Conservation (phyloP, 169 alveolate genomes). For the Condylostoma magnum region DNA sequence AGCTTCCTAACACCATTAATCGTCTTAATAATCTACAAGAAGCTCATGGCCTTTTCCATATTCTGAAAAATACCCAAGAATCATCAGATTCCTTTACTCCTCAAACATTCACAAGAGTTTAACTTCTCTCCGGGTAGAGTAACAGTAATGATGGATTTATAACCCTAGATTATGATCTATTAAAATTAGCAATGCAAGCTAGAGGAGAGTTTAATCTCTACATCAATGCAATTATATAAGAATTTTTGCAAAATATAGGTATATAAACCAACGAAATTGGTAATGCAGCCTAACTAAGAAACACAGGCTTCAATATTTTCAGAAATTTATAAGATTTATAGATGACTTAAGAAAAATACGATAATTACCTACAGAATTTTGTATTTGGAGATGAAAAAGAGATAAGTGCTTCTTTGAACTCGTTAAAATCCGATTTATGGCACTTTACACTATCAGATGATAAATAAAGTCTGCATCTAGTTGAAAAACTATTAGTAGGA, state of each 20-base stretch:
- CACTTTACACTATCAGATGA: slow-evolving; percentile 41
- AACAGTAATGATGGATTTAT: not conserved
- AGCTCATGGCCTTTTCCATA: slow-evolving; percentile 1
- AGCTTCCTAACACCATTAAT: not conserved
- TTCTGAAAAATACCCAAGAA: not conserved
- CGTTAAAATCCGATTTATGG: slow-evolving; percentile 36
- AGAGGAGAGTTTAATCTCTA: slow-evolving; percentile 15
- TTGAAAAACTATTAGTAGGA: slow-evolving; percentile 75
- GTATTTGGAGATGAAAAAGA: slow-evolving; percentile 26
- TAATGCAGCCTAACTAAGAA: slow-evolving; percentile 20
- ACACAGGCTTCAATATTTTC: slow-evolving; percentile 18
- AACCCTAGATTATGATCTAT: not conserved
- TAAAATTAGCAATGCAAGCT: slow-evolving; percentile 9
- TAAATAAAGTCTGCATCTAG: slow-evolving; percentile 43
- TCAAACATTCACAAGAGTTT: not conserved
- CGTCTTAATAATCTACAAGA: slow-evolving; percentile 16
- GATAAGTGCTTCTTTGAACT: slow-evolving; percentile 21
- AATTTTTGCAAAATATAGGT: not conserved
- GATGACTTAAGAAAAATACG: slow-evolving; percentile 25
- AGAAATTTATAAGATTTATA: slow-evolving; percentile 10
- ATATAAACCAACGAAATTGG: not conserved
- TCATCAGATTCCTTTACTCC: not conserved
- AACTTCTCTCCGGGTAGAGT: not conserved
- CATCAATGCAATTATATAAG: slow-evolving; percentile 9
- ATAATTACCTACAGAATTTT: slow-evolving; percentile 23